Evolutionary conservation across 768 basidiomycete genomes (phyloP), one percentile per base, ranked within the genome.

Genomic region (Pleurotus djamor): DNA sequence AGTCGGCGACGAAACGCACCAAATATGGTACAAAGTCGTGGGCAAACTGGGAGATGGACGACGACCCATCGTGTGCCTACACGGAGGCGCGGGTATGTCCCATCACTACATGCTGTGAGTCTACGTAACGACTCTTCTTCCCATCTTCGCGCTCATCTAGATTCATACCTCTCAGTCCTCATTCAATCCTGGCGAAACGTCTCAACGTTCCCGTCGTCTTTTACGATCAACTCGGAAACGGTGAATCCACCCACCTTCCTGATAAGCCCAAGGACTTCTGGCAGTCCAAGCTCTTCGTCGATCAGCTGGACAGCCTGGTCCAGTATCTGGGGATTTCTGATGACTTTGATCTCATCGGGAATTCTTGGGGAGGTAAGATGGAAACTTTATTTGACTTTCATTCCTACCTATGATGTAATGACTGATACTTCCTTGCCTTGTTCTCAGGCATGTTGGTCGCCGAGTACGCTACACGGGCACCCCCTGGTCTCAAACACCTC

Each of bases 211-310:
- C 83, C 13, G 72, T 85, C 63, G 64, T 87, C 44, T 64, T 84
- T 48, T 85, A 86, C 68, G 82, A 84, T 65, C 85, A 86, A 64
- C 60, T 86, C 48, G 84, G 84, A 6, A 75, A 68, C 58, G 83
- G 82, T n/a, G 67, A 69, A 17, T 86, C 84, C 12, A 83, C 83
- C 7, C 82, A 84, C 62, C 71, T 84, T 16, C 77, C 67, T 5
- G 80, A 84, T 60, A 83, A 80, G 61, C 72, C 65, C 4, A 72
- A 71, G 9, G 73, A 77, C 10, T 86, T 86, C 70, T 84, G 83
- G 83, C 81, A 73, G n/a, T 65, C 71, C 33, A 66, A 77, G 54
- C 72, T 85, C 5, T 84, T 84, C 71, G 67, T 82, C 61, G 73
- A 80, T 60, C 80, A 86, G 69, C 76, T 85, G 47, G 68, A 77